A percentile compares a stretch with the other conserved stretches of the same genome.
Conservation (phyloP, 1,284 basidiomycete genomes). For the Marasmius tenuissimus region DNA sequence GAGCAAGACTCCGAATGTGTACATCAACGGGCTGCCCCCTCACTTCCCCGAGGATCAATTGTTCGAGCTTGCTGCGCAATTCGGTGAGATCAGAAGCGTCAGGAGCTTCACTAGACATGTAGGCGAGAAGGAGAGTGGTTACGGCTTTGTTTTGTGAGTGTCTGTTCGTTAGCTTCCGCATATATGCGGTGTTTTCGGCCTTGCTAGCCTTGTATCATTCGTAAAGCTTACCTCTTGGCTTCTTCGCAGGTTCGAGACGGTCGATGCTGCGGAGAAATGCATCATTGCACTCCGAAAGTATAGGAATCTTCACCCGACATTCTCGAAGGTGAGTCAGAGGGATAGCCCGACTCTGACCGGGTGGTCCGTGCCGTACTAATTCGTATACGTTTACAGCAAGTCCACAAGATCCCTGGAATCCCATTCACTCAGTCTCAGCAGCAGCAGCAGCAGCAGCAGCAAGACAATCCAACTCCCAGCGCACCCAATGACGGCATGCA, state of each 20-base stretch:
- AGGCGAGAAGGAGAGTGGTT: conserved; percentile 65
- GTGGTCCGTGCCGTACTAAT: background rate
- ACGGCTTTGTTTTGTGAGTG: conserved; percentile 77
- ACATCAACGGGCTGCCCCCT: conserved; percentile 67
- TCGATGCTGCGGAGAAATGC: conserved; percentile 67
- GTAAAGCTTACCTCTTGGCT: conserved; percentile 1
- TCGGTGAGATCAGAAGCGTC: conserved; percentile 58
- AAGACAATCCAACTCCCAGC: background rate
- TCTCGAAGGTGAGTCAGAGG: conserved; percentile 40
- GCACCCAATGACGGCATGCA: conserved; percentile 9
- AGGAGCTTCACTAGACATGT: conserved; percentile 65
- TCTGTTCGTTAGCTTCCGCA: background rate
- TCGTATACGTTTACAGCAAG: conserved; percentile 47
- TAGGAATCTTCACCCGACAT: conserved; percentile 75
- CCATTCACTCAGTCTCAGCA: conserved; percentile 39
- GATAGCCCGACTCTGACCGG: background rate
- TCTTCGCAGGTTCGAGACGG: conserved; percentile 51
- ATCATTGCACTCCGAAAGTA: conserved; percentile 65
- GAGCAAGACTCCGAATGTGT: conserved; percentile 58
- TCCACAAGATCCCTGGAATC: conserved; percentile 78
- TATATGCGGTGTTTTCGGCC: background rate
- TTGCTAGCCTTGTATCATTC: background rate
- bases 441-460: conserved; percentile 20
- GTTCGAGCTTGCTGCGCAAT: conserved; percentile 53
- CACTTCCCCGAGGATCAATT: conserved; percentile 64